Base-by-base conservation (phyloP, 768 basidiomycete genomes). In the Suillus subalutaceus region DNA sequence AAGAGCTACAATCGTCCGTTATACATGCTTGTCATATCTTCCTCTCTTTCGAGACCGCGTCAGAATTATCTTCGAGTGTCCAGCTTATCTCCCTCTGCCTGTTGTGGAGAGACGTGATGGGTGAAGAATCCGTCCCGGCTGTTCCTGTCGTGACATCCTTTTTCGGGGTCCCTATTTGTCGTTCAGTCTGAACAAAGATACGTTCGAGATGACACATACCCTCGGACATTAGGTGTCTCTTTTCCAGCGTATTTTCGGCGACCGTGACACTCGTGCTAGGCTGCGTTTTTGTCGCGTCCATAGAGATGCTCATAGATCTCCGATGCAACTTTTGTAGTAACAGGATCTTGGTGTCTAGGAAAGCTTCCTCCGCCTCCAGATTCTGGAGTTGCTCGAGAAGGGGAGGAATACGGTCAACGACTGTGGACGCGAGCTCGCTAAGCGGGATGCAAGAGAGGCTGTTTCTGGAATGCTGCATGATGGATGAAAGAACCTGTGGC, bases 371-470 rank as follows among this genome's bases (percentile, higher is more conserved):
- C 32, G 32, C 55, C 10, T 56, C 32, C 18, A 58, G 56, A 16
- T 38, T 58, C 23, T 58, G 56, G 15, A 58, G 56, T 58, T 58
- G 56, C 37, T 58, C 56, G 13, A 58, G 56, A 23, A 58, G 56
- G 56, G 38, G 37, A 23, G 56, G 56, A 16, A 37, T 38, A 23
- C n/a, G 56, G 10, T 58, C 56, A n/a, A 37, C 56, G 37, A 37
- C n/a, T 15, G 56, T 58, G 16, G 56, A 58, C 7, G 37, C 56
- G 37, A 58, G 56, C n/a, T 38, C 56, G 56, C 56, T 38, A 7
- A 56, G 56, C 13, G 56, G 56, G n/a, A 38, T 16, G n/a, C 6
- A 23, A 16, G 37, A 4, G 57, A 58, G n/a, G n/a, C 12, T 38
- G 37, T 58, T 38, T 58, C 37, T 38, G 57, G n/a, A 15, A 23